phyloP scores from a whole-genome alignment of 73 alveolate species.

The Effrenium voratum region DNA sequence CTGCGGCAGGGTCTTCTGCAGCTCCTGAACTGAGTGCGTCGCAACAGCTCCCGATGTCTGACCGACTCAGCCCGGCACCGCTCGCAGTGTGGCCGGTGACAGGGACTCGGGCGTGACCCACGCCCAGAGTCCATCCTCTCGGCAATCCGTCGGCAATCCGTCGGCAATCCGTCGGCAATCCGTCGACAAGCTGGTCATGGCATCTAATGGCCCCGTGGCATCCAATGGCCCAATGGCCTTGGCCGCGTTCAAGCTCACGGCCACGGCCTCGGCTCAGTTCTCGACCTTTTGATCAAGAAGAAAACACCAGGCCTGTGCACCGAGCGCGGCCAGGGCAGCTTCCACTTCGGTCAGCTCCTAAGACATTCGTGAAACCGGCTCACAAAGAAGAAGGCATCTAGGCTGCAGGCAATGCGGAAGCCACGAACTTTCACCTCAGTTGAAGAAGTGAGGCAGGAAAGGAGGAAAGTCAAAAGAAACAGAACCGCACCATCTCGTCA shows the following conservation, averaged over 20 bases:
- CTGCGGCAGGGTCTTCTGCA: constrained; percentile 64
- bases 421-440: constrained; percentile 22
- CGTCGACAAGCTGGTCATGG: neutral
- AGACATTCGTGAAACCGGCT: neutral
- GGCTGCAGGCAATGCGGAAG: constrained; percentile 1
- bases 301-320: constrained; percentile 39
- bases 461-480: neutral
- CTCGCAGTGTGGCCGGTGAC: constrained; percentile 49
- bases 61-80: neutral
- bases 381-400: neutral
- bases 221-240: neutral
- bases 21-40: neutral
- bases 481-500: constrained; percentile 73
- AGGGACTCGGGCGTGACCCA: constrained; percentile 78
- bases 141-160: neutral
- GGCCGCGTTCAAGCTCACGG: constrained; percentile 61
- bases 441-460: neutral
- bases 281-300: neutral
- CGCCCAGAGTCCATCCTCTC: constrained; percentile 86
- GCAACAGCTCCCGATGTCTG: neutral
- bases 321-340: constrained; percentile 69
- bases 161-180: neutral
- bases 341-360: constrained; percentile 84
- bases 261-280: constrained; percentile 35
- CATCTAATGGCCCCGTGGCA: neutral